These are phyloP conservation scores for Cryphonectria nitschkei DNA, from an alignment of 2,329 filamentous ascomycete genomes.

Conservation along the genomic window DNA sequence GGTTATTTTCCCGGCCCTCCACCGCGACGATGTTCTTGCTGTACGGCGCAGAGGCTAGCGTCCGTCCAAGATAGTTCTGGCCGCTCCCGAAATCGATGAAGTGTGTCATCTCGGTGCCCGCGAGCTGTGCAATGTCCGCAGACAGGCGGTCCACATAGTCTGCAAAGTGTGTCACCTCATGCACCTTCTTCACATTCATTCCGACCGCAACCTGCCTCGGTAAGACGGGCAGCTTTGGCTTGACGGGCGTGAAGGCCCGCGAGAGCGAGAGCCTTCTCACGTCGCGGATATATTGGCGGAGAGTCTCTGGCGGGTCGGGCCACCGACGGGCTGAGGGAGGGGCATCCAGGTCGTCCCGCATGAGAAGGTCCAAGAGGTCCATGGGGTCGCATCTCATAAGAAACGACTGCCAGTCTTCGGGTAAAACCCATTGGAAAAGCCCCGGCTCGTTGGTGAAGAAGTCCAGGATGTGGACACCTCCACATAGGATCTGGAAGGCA, in stretches of 20 bases:
- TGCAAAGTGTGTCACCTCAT: conserved; percentile 93
- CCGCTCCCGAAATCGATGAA: conserved; percentile 96
- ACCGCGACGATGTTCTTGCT: conserved; percentile 88
- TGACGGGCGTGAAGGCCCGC: conserved; percentile 58
- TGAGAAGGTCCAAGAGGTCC: conserved; percentile 77
- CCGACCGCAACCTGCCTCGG: conserved; percentile 77
- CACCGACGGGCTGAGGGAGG: conserved; percentile 32
- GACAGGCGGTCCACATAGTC: conserved; percentile 72
- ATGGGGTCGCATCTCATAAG: conserved; percentile 73
- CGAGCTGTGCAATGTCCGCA: conserved; percentile 59
- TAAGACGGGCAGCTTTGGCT: conserved; percentile 57
- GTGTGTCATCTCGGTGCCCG: conserved; percentile 71
- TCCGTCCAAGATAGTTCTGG: conserved; percentile 92
- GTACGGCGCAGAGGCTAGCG: conserved; percentile 83
- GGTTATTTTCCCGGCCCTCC: conserved; percentile 85
- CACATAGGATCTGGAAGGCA: conserved; percentile 86
- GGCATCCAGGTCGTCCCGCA: conserved; percentile 71
- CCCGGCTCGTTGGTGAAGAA: conserved; percentile 88
- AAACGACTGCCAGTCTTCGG: conserved; percentile 80
- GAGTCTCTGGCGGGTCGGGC: conserved; percentile 51
- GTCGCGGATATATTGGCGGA: conserved; percentile 73
- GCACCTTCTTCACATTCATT: conserved; percentile 95
- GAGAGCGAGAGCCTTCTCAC: conserved; percentile 71
- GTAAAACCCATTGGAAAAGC: conserved; percentile 77
- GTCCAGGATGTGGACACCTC: conserved; percentile 95